Conservation (phyloP, 257 asterid genomes). For the Forsythia suspensa region DNA sequence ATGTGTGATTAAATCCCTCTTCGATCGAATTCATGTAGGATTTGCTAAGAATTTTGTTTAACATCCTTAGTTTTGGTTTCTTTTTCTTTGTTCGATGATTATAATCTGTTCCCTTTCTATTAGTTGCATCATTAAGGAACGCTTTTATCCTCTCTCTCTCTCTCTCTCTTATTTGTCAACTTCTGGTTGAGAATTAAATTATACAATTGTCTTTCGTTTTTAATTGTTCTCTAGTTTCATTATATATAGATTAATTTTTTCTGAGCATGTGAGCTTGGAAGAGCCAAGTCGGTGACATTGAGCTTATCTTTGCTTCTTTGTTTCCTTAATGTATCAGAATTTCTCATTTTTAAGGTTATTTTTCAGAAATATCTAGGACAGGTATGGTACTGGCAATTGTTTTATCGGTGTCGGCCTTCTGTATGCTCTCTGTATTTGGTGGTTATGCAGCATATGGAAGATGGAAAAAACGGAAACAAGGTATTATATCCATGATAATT, state of each 20-base stretch:
- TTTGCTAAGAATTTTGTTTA: background rate
- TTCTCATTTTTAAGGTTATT: conserved; percentile 6
- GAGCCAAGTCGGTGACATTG: background rate
- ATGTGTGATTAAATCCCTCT: background rate
- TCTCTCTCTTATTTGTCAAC: background rate
- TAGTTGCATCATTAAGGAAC: no score
- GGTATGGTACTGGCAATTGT: conserved; percentile 55
- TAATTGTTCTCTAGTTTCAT: background rate
- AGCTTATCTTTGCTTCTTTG: background rate
- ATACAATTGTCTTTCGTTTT: background rate
- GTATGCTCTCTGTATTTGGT: conserved; percentile 58
- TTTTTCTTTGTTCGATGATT: background rate
- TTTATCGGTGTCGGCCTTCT: conserved; percentile 54
- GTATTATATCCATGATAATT: conserved; percentile 28
- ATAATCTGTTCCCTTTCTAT: no score
- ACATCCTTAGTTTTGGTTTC: no score
- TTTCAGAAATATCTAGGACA: conserved; percentile 45
- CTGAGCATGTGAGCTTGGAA: background rate
- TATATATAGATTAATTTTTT: background rate
- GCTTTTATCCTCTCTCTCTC: no score
- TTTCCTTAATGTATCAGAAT: background rate
- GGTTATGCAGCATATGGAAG: conserved; percentile 48
- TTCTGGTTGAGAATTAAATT: conserved; percentile 1
- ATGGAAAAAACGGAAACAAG: conserved; percentile 50
- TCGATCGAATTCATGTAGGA: background rate